Percentiles rank a stretch among this genome's conserved stretches.
phyloP scores from a whole-genome alignment of 164 flowering plant species.

The Cinnamomum chago region DNA sequence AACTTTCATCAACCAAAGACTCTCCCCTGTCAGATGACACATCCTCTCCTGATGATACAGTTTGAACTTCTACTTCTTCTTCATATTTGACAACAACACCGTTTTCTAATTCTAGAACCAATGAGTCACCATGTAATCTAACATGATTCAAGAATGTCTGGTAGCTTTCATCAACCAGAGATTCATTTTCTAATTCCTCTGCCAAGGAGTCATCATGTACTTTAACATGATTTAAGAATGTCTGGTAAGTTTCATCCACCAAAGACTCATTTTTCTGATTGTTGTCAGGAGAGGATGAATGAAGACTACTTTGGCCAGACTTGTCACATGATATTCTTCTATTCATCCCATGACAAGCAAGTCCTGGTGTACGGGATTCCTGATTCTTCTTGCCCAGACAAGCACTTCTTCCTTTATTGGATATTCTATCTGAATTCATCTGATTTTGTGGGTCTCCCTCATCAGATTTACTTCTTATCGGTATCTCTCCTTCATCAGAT shows the following conservation, averaged over 20 bases:
- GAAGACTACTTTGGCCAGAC: background rate
- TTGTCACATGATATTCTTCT: background rate
- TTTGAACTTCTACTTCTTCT: conserved; percentile 1
- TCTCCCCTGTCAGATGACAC: background rate
- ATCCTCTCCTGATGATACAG: conserved; percentile 16
- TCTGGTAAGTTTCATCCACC: conserved; percentile 24
- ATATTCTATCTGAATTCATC: background rate
- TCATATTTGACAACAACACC: conserved; percentile 14
- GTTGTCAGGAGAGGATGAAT: conserved; percentile 2
- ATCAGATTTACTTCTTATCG: background rate
- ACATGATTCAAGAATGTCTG: conserved; percentile 19
- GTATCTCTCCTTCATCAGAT: background rate
- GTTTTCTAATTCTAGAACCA: conserved; percentile 14
- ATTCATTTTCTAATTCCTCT: conserved; percentile 5
- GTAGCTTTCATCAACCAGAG: conserved; percentile 27
- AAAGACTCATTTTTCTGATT: background rate
- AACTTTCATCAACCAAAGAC: conserved; percentile 22
- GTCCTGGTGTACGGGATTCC: background rate
- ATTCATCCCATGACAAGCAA: background rate
- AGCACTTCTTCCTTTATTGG: background rate
- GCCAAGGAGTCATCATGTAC: conserved; percentile 6
- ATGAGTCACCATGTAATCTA: conserved; percentile 7
- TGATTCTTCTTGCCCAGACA: background rate
- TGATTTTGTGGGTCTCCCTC: conserved; percentile 3
- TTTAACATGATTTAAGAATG: conserved; percentile 16